Percentiles rank a stretch among this genome's conserved stretches.
Conservation (phyloP, 768 basidiomycete species). For the Lepiota subincarnata region DNA sequence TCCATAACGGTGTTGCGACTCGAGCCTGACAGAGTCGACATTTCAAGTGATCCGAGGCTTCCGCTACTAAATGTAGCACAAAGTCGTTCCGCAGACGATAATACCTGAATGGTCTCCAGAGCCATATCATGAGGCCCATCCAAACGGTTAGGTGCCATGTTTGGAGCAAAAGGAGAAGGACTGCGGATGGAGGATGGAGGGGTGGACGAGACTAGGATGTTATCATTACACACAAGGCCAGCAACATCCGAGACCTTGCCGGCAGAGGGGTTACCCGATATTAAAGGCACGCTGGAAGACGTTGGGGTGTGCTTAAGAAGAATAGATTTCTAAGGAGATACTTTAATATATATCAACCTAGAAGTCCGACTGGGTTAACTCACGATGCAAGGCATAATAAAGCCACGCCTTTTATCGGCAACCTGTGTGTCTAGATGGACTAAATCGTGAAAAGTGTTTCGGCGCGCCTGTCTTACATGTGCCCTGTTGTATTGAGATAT, state of each 20-base stretch:
- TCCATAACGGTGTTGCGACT: not conserved
- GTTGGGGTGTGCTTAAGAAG: not conserved
- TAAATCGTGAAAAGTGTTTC: not conserved
- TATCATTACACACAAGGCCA: too few relatives aligned
- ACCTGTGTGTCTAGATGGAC: not conserved
- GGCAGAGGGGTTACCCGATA: too few relatives aligned
- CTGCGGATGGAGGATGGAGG: not conserved
- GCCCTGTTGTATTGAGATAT: too few relatives aligned
- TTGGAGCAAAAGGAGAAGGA: not conserved
- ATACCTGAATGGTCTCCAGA: constrained; percentile 2
- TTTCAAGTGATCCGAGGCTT: constrained; percentile 31
- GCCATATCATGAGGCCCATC: not conserved
- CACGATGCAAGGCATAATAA: constrained; percentile 7
- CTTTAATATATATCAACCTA: not conserved
- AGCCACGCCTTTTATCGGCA: not conserved
- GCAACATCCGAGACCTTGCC: too few relatives aligned
- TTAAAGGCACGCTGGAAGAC: too few relatives aligned
- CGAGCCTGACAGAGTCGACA: constrained; percentile 7
- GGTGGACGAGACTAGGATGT: too few relatives aligned
- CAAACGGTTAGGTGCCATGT: not conserved
- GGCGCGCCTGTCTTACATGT: not conserved
- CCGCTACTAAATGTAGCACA: constrained; percentile 25
- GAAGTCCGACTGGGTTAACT: not conserved
- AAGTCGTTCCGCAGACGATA: constrained; percentile 15
- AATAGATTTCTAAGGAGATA: not conserved